A percentile compares a stretch with the other conserved stretches of the same genome.
Evolutionary conservation across 2,329 filamentous ascomycete species (phyloP).

Genomic region (Cadophora sp.): DNA sequence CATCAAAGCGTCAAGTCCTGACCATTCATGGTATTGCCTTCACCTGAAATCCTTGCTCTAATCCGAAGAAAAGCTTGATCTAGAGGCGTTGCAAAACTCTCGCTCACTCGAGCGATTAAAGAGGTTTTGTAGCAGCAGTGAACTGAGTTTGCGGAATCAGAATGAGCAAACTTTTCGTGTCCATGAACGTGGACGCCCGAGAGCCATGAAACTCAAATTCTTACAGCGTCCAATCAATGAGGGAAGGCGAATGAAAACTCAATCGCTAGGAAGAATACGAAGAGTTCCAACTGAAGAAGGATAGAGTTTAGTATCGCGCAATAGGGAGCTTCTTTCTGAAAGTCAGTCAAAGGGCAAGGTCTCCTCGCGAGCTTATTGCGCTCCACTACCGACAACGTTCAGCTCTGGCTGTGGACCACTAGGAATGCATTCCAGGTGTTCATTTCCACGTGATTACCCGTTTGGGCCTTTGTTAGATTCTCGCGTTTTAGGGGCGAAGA

Average conservation of each 20-base stretch:
- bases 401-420: neutral
- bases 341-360: slow-evolving; percentile 1
- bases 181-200: neutral
- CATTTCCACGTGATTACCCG: neutral
- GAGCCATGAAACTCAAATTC: neutral
- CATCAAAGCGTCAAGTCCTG: neutral
- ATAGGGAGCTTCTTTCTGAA: neutral
- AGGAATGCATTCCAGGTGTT: neutral
- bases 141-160: neutral
- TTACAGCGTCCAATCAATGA: neutral
- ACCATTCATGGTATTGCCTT: neutral
- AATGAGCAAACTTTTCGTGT: neutral
- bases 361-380: neutral
- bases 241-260: neutral
- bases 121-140: neutral
- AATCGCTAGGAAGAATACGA: neutral
- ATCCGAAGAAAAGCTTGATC: neutral
- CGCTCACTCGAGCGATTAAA: neutral
- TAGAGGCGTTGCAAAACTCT: neutral
- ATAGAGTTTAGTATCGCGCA: neutral
- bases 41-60: neutral
- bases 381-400: neutral
- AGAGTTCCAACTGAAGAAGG: neutral
- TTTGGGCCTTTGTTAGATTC: neutral
- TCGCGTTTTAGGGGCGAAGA: slow-evolving; percentile 7